A percentile compares a stretch with the other conserved stretches of the same genome.
Conservation (phyloP, 768 basidiomycete species). For the Gautieria morchelliformis region DNA sequence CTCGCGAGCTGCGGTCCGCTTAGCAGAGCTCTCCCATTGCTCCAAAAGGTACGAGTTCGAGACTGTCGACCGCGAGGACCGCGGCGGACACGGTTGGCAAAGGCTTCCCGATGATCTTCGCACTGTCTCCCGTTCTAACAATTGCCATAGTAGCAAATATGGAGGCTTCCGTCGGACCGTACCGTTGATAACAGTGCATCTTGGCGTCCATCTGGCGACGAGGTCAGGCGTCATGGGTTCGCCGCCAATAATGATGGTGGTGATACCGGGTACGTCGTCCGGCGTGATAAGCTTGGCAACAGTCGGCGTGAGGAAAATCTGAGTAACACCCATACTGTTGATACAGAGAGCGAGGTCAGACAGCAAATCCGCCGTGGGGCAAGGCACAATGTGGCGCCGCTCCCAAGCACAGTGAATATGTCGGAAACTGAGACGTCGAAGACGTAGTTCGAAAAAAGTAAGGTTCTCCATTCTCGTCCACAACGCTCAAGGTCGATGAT, state of each 20-base stretch:
- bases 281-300: not conserved
- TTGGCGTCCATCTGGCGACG: not conserved
- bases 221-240: not conserved
- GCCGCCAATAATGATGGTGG: not conserved
- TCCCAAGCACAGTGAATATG: not conserved
- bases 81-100: too few relatives aligned
- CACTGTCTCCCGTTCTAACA: too few relatives aligned
- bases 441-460: not conserved
- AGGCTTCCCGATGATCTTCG: too few relatives aligned
- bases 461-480: not conserved
- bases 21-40: slow-evolving; percentile 9
- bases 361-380: not conserved
- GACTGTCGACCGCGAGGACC: not conserved
- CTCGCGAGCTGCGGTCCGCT: slow-evolving; percentile 18
- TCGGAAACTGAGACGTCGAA: not conserved
- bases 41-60: not conserved
- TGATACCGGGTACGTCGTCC: not conserved
- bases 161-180: not conserved
- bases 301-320: not conserved
- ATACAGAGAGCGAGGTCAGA: not conserved
- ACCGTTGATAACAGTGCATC: not conserved
- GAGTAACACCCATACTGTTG: not conserved
- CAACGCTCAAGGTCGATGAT: too few relatives aligned
- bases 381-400: not conserved
- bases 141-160: not conserved